Conservation (phyloP, 164 flowering plant genomes). For the Aristolochia fimbriata region DNA sequence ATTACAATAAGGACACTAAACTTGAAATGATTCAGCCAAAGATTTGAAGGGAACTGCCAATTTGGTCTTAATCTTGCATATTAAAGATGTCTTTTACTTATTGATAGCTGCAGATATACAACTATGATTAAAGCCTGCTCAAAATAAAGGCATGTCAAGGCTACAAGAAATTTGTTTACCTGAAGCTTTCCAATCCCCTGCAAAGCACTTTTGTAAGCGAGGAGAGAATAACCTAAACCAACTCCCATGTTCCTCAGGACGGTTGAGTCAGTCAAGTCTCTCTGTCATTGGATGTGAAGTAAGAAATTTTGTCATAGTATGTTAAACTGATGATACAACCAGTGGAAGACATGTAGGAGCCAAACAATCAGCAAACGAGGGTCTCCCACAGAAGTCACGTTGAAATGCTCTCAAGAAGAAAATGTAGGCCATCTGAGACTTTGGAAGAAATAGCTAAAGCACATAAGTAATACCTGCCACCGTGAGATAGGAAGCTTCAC, state of each 20-base stretch:
- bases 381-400: no score
- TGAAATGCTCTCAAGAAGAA: no score
- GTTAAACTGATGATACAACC: no score
- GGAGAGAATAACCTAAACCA: slow-evolving; percentile 86
- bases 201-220: slow-evolving; percentile 78
- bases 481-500: slow-evolving; percentile 86
- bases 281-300: slow-evolving; percentile 54
- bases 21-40: background rate
- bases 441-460: no score
- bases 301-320: no score
- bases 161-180: slow-evolving; percentile 26
- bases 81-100: background rate
- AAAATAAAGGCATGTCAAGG: background rate
- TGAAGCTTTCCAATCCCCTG: slow-evolving; percentile 88
- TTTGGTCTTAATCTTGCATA: no score
- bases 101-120: no score
- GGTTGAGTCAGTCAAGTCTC: slow-evolving; percentile 97
- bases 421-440: no score
- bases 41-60: background rate
- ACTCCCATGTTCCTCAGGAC: slow-evolving; percentile 89
- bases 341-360: no score
- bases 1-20: background rate
- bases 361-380: no score
- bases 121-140: background rate
- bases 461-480: slow-evolving; percentile 54